A percentile compares a stretch with the other conserved stretches of the same genome.
phyloP scores from a whole-genome alignment of 331 rosid genomes.

The Prunus yedoensis region DNA sequence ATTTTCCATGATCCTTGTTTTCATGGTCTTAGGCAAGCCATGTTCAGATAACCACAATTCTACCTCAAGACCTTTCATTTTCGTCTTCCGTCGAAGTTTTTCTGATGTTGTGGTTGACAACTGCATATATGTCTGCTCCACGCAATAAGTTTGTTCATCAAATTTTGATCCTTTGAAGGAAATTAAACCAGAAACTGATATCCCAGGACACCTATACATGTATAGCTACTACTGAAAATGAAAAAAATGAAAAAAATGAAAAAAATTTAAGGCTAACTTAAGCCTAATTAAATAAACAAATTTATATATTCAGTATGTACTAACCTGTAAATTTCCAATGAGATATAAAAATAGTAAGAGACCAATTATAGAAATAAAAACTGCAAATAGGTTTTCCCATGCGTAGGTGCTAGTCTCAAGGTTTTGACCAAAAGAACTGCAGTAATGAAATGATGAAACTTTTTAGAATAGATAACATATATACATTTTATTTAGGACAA shows the following conservation, averaged over 20 bases:
- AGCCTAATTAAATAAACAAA: too few species aligned
- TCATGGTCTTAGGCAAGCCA: not conserved
- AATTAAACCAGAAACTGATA: too few species aligned
- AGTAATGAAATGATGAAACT: not conserved
- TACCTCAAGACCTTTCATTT: not conserved
- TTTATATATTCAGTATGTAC: not conserved
- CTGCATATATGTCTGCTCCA: constrained; percentile 24
- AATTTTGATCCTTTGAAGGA: too few species aligned
- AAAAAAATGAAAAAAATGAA: too few species aligned
- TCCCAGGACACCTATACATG: too few species aligned
- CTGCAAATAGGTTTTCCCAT: not conserved
- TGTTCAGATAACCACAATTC: not conserved
- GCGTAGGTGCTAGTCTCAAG: not conserved
- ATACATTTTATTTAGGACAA: too few species aligned
- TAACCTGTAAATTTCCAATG: not conserved
- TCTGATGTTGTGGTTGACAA: constrained; percentile 5
- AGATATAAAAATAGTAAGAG: not conserved
- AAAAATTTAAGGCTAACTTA: too few species aligned
- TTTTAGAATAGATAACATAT: not conserved
- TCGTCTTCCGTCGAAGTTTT: not conserved
- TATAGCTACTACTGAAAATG: too few species aligned
- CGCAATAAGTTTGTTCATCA: not conserved
- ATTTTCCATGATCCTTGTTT: not conserved
- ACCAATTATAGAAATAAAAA: not conserved
- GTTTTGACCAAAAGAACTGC: constrained; percentile 1